Conservation (phyloP, 257 asterid genomes). For the Solanum sitiens region DNA sequence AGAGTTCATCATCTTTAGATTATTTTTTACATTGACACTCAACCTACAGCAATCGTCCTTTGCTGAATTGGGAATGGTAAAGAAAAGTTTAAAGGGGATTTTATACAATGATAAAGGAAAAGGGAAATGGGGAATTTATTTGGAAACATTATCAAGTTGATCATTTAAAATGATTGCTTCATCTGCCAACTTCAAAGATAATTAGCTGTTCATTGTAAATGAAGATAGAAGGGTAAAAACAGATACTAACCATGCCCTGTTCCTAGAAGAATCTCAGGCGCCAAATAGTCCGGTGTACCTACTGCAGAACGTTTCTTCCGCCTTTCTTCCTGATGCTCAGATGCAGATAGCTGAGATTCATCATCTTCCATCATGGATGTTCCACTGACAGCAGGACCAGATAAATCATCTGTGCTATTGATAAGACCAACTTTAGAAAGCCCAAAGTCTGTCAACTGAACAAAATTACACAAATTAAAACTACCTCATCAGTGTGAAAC, state of each 20-base stretch:
- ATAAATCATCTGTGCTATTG: slow-evolving; percentile 93
- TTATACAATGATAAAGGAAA: neutral
- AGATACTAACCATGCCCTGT: slow-evolving; percentile 88
- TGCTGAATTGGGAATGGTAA: neutral
- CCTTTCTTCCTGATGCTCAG: slow-evolving; percentile 74
- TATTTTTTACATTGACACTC: neutral
- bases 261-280: slow-evolving; percentile 99
- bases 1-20: neutral
- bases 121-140: neutral
- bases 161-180: neutral
- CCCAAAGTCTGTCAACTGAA: slow-evolving; percentile 98
- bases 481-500: neutral
- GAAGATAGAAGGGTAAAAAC: neutral
- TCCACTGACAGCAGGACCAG: slow-evolving; percentile 94
- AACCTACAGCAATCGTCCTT: neutral
- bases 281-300: slow-evolving; percentile 98
- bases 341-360: slow-evolving; percentile 59
- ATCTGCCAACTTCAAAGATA: neutral
- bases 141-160: neutral
- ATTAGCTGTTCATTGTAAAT: neutral
- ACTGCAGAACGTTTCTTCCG: slow-evolving; percentile 95
- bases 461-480: slow-evolving; percentile 1
- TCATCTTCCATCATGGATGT: slow-evolving; percentile 92
- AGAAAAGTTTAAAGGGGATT: neutral
- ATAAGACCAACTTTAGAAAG: slow-evolving; percentile 98